A percentile compares a stretch with the other conserved stretches of the same genome.
Evolutionary conservation across 2,329 filamentous ascomycete species (phyloP).

Genomic region (Pezicula carpinea): DNA sequence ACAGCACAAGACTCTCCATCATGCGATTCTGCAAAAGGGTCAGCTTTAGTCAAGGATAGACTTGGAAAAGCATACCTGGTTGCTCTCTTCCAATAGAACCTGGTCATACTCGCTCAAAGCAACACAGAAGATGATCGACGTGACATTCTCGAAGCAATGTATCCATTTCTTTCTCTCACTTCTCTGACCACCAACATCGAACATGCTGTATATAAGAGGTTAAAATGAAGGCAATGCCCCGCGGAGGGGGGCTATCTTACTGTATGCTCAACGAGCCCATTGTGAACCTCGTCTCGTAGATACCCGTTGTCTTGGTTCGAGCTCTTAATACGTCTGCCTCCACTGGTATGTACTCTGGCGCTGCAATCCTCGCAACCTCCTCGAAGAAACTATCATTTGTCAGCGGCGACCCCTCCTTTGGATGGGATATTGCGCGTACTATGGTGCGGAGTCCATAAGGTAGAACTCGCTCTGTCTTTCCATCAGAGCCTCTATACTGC

Average conservation of each 20-base stretch:
- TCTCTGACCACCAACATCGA: slow-evolving; percentile 94
- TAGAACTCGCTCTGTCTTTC: slow-evolving; percentile 98
- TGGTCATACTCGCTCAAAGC: slow-evolving; percentile 98
- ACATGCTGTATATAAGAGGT: slow-evolving; percentile 66
- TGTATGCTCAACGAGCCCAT: slow-evolving; percentile 99
- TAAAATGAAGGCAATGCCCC: slow-evolving; percentile 10
- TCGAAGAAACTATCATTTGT: slow-evolving; percentile 76
- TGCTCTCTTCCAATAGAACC: slow-evolving; percentile 92
- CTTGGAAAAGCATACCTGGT: slow-evolving; percentile 62
- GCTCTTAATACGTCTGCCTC: slow-evolving; percentile 95
- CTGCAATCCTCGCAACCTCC: slow-evolving; percentile 79
- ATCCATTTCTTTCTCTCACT: slow-evolving; percentile 99
- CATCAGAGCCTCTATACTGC: slow-evolving; percentile 75
- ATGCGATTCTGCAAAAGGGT: slow-evolving; percentile 74
- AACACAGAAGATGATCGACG: slow-evolving; percentile 98
- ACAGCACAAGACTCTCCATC: slow-evolving; percentile 96
- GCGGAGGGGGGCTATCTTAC: slow-evolving; percentile 52
- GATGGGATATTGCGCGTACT: slow-evolving; percentile 50
- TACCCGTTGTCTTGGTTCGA: slow-evolving; percentile 96
- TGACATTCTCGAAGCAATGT: slow-evolving; percentile 99
- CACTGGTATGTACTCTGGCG: slow-evolving; percentile 80
- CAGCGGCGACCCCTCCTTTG: slow-evolving; percentile 7
- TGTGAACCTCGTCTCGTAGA: slow-evolving; percentile 97
- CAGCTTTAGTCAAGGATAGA: slow-evolving; percentile 6
- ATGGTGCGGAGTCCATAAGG: slow-evolving; percentile 97